Percentiles rank a stretch among this genome's conserved stretches.
These are phyloP conservation scores for Didymella glomerata DNA, from an alignment of 2,329 filamentous ascomycete species.

Conservation along the genomic window DNA sequence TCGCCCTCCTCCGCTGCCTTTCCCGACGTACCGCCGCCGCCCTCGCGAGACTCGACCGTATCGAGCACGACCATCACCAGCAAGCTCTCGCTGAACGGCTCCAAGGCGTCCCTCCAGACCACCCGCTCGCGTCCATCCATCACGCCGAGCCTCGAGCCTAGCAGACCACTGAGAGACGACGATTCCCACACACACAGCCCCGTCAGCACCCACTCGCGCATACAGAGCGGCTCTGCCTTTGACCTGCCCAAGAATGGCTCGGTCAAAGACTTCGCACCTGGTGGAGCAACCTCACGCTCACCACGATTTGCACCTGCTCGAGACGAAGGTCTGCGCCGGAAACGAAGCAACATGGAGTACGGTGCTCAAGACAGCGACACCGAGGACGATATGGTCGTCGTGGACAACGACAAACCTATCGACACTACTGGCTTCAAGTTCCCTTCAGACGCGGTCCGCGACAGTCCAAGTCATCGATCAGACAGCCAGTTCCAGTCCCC, in stretches of 20 bases:
- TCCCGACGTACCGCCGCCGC: conserved; percentile 43
- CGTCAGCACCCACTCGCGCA: conserved; percentile 35
- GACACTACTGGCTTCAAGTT: conserved; percentile 36
- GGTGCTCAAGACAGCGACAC: conserved; percentile 43
- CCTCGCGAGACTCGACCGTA: conserved; percentile 47
- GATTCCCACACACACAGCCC: conserved; percentile 39
- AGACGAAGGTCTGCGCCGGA: conserved; percentile 32
- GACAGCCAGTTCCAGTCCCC: conserved; percentile 37
- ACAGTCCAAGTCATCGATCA: conserved; percentile 37
- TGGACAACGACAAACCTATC: conserved; percentile 32
- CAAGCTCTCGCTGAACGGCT: conserved; percentile 45
- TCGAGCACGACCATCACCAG: conserved; percentile 41
- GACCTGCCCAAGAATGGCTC: conserved; percentile 32
- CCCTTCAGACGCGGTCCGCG: conserved; percentile 33
- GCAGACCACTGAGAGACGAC: conserved; percentile 32
- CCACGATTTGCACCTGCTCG: conserved; percentile 32
- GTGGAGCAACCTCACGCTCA: conserved; percentile 24
- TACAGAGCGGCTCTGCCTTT: conserved; percentile 29
- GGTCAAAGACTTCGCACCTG: conserved; percentile 27
- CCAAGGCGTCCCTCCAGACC: conserved; percentile 40
- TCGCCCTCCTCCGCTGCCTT: conserved; percentile 51
- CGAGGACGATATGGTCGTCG: conserved; percentile 42
- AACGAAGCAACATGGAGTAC: conserved; percentile 36
- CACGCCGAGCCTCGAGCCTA: conserved; percentile 33
- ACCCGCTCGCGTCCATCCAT: conserved; percentile 44